Evolutionary conservation across 2,329 filamentous ascomycete species (phyloP), one percentile per base, ranked within the genome.

Genomic region (Byssothecium circinans): DNA sequence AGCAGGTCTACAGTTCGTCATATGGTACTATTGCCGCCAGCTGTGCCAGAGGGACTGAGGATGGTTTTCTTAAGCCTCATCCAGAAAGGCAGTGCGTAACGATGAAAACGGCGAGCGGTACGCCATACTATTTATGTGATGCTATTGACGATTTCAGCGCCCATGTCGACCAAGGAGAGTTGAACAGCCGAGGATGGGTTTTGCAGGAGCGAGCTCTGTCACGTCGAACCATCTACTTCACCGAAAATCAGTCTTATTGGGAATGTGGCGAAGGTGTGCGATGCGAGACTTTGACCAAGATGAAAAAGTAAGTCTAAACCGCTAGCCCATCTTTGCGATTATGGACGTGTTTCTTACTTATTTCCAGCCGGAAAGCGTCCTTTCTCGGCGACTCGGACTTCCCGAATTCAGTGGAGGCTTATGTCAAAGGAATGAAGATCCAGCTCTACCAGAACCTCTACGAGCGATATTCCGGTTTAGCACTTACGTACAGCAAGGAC

Each of bases 141-240:
- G 27, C 41, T 32, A 45, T 35, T 5, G 47, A 54, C 23, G 41
- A 54, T 40, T 54, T 53, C 32, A 15, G 48, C 30, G 30, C 43
- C 8, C 29, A 53, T 41, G 47, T 53, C 4, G 50, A 48, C 11
- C 29, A 47, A 15, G 48, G 30, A 30, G 33, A 14, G 33, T 52
- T 61, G n/a, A 58, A 60, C 45, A 57, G 14, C 12, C 46, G 56
- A 43, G 57, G 49, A 27, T 61, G 53, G 59, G 59, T 59, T 5
- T 39, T 61, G 39, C 53, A 61, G 42, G 58, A 60, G 32, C 32
- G 47, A 17, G 54, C 52, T 8, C 42, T 60, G 18, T 43, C 56
- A 14, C 32, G 39, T 33, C 47, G 56, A n/a, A 59, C 53, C n/a
- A 52, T 60, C 22, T 45, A 56, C 34, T 60, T 62, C 34, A 59